These are phyloP conservation scores for Tetraselmis striata DNA, from an alignment of 139 green algal species.

Conservation along the genomic window DNA sequence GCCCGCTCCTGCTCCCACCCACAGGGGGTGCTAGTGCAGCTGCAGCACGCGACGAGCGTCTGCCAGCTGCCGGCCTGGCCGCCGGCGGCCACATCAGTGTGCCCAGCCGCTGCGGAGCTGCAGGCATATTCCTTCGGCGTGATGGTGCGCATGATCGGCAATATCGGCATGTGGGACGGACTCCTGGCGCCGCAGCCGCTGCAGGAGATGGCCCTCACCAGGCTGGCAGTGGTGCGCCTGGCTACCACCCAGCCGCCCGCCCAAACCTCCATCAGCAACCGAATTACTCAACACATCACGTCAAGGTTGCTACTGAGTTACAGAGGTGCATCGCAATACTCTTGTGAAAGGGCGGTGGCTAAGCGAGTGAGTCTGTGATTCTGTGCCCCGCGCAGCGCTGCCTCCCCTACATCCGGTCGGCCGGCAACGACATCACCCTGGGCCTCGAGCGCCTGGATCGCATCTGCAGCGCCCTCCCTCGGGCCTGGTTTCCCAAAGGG, in stretches of 20 bases:
- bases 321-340: too few species aligned
- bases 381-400: neutral
- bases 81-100: neutral
- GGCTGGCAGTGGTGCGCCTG: neutral
- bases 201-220: neutral
- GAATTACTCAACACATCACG: too few species aligned
- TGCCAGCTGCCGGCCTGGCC: neutral
- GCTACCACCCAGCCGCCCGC: too few species aligned
- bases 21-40: too few species aligned
- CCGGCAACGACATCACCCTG: neutral
- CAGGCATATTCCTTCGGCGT: neutral
- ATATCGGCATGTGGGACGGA: neutral
- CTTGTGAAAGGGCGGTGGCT: too few species aligned
- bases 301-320: too few species aligned
- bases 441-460: neutral
- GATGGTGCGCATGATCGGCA: neutral
- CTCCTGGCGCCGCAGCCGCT: neutral
- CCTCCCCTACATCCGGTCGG: neutral
- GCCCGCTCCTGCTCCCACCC: too few species aligned
- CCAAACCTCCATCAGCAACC: too few species aligned
- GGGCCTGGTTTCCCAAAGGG: neutral
- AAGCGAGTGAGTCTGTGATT: too few species aligned
- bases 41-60: neutral
- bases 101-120: neutral
- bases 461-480: neutral